phyloP scores from a whole-genome alignment of 345 rosid genomes.

The Balakata baccata region DNA sequence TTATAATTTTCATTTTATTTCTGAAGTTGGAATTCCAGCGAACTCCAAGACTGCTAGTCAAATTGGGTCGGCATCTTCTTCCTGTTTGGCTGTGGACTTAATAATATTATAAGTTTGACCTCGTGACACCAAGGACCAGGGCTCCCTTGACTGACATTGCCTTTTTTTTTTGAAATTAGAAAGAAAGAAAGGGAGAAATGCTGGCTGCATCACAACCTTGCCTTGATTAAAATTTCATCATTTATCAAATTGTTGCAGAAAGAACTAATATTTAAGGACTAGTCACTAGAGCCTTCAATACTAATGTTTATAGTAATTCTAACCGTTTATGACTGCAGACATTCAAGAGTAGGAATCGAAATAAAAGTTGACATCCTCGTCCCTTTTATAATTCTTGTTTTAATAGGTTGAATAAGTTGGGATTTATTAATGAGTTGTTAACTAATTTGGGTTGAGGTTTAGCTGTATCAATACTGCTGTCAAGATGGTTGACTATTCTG shows the following conservation, averaged over 20 bases:
- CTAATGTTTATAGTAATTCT: neutral
- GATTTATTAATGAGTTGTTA: neutral
- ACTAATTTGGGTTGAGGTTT: conserved; percentile 6
- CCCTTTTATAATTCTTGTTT: neutral
- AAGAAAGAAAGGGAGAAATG: neutral
- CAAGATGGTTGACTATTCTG: neutral
- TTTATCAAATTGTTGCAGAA: neutral
- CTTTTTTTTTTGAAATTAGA: too few relatives aligned
- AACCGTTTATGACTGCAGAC: neutral
- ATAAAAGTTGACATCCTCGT: neutral
- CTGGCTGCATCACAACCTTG: neutral
- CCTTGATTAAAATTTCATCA: conserved; percentile 1
- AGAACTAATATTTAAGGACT: neutral
- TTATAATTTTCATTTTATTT: neutral
- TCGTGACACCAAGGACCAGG: too few relatives aligned
- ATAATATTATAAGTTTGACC: neutral
- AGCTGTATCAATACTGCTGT: neutral
- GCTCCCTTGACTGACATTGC: too few relatives aligned
- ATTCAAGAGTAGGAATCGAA: neutral
- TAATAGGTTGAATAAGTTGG: neutral
- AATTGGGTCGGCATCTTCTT: too few relatives aligned
- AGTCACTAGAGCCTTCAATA: neutral
- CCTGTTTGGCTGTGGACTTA: too few relatives aligned
- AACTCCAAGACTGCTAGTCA: neutral
- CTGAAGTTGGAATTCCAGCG: neutral